Percentiles rank a stretch among this genome's conserved stretches.
Conservation (phyloP, 495 filamentous ascomycete genomes). For the Cryomyces minteri region DNA sequence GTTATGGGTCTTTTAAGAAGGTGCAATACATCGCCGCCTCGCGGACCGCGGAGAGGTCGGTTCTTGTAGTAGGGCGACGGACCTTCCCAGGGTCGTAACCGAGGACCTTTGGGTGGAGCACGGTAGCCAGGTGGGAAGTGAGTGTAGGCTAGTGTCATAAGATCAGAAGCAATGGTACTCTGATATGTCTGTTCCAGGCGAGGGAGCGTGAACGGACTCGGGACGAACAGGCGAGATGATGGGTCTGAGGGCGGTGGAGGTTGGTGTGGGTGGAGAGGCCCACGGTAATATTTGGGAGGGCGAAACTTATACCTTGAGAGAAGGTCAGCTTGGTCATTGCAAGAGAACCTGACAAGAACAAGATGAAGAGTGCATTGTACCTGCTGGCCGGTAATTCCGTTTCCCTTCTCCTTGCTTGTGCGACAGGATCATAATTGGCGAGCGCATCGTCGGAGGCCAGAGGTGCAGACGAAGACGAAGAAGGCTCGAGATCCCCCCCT, state of each 20-base stretch:
- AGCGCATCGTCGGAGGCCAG: constrained; percentile 18
- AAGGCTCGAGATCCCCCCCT: constrained; percentile 13
- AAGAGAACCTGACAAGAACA: neutral
- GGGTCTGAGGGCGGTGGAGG: constrained; percentile 69
- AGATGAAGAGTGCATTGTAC: constrained; percentile 21
- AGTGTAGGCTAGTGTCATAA: constrained; percentile 73
- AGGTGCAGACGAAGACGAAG: constrained; percentile 21
- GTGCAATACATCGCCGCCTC: constrained; percentile 48
- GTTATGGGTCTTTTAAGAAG: constrained; percentile 60
- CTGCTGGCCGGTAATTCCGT: constrained; percentile 47
- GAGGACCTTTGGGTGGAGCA: constrained; percentile 39
- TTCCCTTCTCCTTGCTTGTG: constrained; percentile 29
- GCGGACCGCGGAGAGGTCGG: constrained; percentile 62
- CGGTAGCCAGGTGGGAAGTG: constrained; percentile 62
- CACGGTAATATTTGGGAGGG: constrained; percentile 82
- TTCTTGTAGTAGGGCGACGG: constrained; percentile 87
- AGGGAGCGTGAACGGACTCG: constrained; percentile 80
- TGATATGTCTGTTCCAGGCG: constrained; percentile 82
- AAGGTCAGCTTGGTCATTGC: neutral
- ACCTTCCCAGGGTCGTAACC: constrained; percentile 75
- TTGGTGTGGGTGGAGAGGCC: constrained; percentile 82
- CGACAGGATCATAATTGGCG: constrained; percentile 38
- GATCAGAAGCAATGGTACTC: constrained; percentile 69
- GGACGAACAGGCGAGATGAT: constrained; percentile 71
- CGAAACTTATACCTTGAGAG: constrained; percentile 68